These are phyloP conservation scores for Corymbia citriodora DNA, from an alignment of 441 rosid species.

Conservation along the genomic window DNA sequence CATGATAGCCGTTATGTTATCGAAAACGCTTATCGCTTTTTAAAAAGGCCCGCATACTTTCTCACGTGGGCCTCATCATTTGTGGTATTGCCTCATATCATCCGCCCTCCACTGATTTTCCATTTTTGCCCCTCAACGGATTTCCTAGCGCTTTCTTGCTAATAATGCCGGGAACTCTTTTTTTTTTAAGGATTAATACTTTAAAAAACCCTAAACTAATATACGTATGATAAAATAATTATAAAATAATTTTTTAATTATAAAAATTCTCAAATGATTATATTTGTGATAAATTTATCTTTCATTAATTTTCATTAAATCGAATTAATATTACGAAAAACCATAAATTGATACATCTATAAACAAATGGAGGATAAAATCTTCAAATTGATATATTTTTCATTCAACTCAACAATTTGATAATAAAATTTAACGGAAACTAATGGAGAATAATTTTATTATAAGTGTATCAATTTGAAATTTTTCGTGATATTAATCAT, in stretches of 20 bases:
- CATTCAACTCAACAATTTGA: neutral
- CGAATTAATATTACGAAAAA: too few relatives aligned
- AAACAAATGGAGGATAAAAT: neutral
- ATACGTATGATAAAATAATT: too few relatives aligned
- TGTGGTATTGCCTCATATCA: neutral
- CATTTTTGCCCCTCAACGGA: neutral
- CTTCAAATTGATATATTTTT: too few relatives aligned
- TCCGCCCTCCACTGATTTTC: neutral
- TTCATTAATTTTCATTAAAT: neutral
- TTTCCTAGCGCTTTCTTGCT: neutral
- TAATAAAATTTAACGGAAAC: accelerated
- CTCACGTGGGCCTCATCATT: neutral
- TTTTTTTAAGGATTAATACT: neutral
- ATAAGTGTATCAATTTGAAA: too few relatives aligned
- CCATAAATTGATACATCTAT: too few relatives aligned
- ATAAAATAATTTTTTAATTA: too few relatives aligned
- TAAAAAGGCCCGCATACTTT: neutral
- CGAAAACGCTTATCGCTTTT: neutral
- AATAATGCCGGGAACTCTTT: neutral
- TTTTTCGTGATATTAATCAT: too few relatives aligned
- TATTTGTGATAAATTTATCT: too few relatives aligned
- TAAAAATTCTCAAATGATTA: too few relatives aligned
- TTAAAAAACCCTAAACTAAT: too few relatives aligned
- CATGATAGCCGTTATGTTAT: neutral
- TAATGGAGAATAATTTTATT: too few relatives aligned